Evolutionary conservation across 2,329 filamentous ascomycete genomes (phyloP), one percentile per base, ranked within the genome.

Genomic region (Fusarium circinatum): DNA sequence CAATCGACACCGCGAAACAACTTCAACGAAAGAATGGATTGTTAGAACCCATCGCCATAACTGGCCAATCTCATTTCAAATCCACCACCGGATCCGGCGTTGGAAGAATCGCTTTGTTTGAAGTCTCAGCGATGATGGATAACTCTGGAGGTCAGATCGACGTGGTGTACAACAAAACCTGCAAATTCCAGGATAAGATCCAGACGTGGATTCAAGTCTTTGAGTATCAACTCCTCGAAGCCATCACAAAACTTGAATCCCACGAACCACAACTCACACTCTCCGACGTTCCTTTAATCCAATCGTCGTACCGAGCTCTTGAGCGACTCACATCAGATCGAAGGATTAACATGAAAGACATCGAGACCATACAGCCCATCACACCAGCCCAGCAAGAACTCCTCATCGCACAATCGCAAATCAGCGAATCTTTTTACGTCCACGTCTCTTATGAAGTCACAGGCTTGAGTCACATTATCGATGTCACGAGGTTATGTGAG

Each of bases 61-160:
- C 86, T 0, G 84, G 83, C 0, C 81, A 81, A 0, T 73, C 84
- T 13, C 84, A 84, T 1, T 72, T 81, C 1, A 84, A 81, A 1
- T 85, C 85, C 0, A 84, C 87, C 44, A 82, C 87, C 39, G 87
- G 87, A 0, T 73, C 81, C 10, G 76, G 80, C 1, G 85, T 89
- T 12, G 85, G 85, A 10, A 84, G 87, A 15, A 84, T 87, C 14
- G 84, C 87, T 0, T 71, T 88, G 1, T 88, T 89, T 18, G 87
- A 89, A 68, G 79, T 88, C 8, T 86, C 84, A 2, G 82, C 85
- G n/a, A 82, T 83, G 65, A 78, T 87, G 18, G 84, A 87, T 41
- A 81, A 85, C 28, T 79, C 81, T 34, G 76, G 78, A 18, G 84
- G 85, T 7, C 84, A 82, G 38, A 75, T 89, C 58, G 85, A 85